Base-by-base conservation (phyloP, 148 eudicot species). In the Silene conica region DNA sequence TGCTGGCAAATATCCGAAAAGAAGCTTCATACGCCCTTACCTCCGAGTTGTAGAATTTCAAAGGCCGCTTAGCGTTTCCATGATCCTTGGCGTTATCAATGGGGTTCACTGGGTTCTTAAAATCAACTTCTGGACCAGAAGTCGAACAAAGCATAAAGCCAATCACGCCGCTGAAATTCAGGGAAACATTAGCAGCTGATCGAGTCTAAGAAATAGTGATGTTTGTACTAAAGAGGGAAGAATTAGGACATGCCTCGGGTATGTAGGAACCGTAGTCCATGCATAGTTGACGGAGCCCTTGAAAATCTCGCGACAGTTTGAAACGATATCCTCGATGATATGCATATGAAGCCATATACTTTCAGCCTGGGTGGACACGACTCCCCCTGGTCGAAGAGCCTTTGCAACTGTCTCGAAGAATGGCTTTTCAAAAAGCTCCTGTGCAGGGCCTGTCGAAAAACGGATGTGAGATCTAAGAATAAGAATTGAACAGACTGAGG, bases 291-390 rank as follows among this genome's bases (percentile, higher is more conserved):
- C 94, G 22, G 97, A 92, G 74, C 99, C 99, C 81, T 90, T 90
- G 70, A 92, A 92, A 10, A 92, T 82, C 72, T 92, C 86, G 65
- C 98, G 91, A 73, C 98, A 92, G 67, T 92, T 92, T 15, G 85
- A 21, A 31, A 95, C 99, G 48, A 95, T 95, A 67, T 90, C 97
- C 84, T 95, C 97, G 46, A 95, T 95, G 25, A 95, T 95, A 81
- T 95, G 89, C 99, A 95, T 95, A 82, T 95, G 99, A 73, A 95
- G 96, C 99, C 99, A 95, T 68, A 95, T 95, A 80, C 99, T 95
- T 74, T 95, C 97, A 38, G 99, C 99, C 83, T 95, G 99, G 55
- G 99, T 95, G 76, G 90, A 90, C 38, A 95, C 86, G 63, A 95
- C 99, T 48, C 99, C 99, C 6, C 99, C 99, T 15, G 99, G 99